Evolutionary conservation across 805 yeast genomes (phyloP), one percentile per base, ranked within the genome.

Genomic region (Huiozyma sinensis): DNA sequence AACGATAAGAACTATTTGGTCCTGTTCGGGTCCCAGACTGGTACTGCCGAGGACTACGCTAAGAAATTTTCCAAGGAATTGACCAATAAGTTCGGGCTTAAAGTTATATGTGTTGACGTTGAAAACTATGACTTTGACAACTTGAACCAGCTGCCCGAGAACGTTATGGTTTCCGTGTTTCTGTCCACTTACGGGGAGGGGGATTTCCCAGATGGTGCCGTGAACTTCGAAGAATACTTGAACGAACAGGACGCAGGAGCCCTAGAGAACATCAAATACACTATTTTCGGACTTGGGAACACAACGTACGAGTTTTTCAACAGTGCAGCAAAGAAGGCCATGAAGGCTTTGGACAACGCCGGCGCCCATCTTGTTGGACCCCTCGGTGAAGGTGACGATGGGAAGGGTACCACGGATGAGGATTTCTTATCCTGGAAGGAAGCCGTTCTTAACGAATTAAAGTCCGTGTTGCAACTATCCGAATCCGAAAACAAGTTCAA

Each of bases 181-280:
- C 71, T 88, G 67, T 92, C 97, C 31, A 87, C 96, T 8, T 92
- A 92, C 56, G 98, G 98, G 54, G 98, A 90, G 67, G 98, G 98
- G 60, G 98, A 90, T 63, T 95, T 95, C 54, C 90, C 98, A 10
- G 98, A 90, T 63, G 85, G 86, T 55, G 92, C 97, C n/a, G 75
- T 76, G 36, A 79, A 77, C 34, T 86, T 92, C 61, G 79, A 77
- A 58, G 83, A 81, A 46, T 78, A 68, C 58, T 73, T 89, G 56
- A 76, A 73, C 41, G 80, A 76, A 28, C 75, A 75, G 27, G 73
- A 68, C 36, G 76, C 73, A 47, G 60, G 66, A 31, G 28, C 47
- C 11, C 69, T 89, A 54, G 58, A 72, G 6, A 75, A 73, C 47
- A 57, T 88, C 49, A 77, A 74, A 52, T 88, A 67, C 65, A 75